These are phyloP conservation scores for Phylloporus scabripes DNA, from an alignment of 768 basidiomycete species.

Conservation along the genomic window DNA sequence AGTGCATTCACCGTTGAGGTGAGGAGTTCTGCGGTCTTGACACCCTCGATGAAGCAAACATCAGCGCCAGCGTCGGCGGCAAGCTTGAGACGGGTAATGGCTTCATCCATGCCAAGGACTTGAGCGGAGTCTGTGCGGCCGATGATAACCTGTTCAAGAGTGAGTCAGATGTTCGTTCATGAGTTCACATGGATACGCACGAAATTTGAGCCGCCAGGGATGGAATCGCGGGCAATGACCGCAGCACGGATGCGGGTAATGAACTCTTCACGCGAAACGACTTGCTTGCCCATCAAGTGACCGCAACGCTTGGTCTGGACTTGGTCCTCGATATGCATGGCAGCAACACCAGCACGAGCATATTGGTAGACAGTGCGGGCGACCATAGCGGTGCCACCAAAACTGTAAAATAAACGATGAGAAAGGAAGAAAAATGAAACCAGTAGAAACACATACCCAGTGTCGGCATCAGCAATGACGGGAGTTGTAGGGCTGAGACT, in stretches of 20 bases:
- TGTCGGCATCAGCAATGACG: conserved; percentile 78
- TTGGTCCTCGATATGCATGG: conserved; percentile 76
- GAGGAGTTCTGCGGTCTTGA: conserved; percentile 61
- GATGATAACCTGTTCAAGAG: conserved; percentile 50
- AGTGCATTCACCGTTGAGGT: conserved; percentile 59
- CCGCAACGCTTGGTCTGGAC: conserved; percentile 79
- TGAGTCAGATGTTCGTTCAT: not conserved
- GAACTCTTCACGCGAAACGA: conserved; percentile 74
- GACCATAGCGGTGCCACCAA: conserved; percentile 71
- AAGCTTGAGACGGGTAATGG: conserved; percentile 56
- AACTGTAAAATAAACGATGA: conserved; percentile 28
- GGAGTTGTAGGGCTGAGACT: conserved; percentile 58
- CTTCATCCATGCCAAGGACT: conserved; percentile 76
- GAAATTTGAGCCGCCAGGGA: conserved; percentile 72
- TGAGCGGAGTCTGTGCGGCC: conserved; percentile 77
- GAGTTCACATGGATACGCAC: conserved; percentile 32
- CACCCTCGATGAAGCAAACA: conserved; percentile 79
- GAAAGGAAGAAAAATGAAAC: conserved; percentile 1
- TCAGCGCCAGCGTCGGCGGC: conserved; percentile 73
- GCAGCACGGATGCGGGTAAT: conserved; percentile 71
- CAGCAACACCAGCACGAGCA: conserved; percentile 63
- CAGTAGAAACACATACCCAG: conserved; percentile 42
- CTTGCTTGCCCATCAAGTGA: conserved; percentile 75
- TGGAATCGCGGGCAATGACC: conserved; percentile 68
- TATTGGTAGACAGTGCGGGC: conserved; percentile 74